Percentiles rank a stretch among this genome's conserved stretches.
phyloP scores from a whole-genome alignment of 1,284 basidiomycete species.

The Cerioporus squamosus region DNA sequence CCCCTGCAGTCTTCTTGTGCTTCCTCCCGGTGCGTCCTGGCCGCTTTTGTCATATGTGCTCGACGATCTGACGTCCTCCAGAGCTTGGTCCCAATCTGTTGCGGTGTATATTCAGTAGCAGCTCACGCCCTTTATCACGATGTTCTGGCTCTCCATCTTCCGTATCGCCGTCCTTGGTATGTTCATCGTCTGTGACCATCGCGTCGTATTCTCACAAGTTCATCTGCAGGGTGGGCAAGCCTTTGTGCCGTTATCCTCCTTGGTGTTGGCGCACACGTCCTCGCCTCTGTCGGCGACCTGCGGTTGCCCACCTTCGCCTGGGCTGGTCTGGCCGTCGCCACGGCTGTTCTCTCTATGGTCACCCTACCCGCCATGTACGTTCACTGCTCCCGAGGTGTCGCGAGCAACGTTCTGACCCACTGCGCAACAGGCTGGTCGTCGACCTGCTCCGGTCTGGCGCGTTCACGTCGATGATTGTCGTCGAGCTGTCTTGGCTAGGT shows the following conservation, averaged over 20 bases:
- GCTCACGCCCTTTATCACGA: not conserved
- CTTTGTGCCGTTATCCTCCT: constrained; percentile 17
- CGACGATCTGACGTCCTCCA: not conserved
- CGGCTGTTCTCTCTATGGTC: constrained; percentile 23
- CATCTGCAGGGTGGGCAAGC: constrained; percentile 4
- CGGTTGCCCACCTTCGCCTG: constrained; percentile 20
- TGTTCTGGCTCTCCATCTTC: constrained; percentile 15
- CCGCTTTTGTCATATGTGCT: not conserved
- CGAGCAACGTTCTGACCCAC: not conserved
- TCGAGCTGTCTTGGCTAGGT: constrained; percentile 31
- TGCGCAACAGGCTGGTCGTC: constrained; percentile 19
- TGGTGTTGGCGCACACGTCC: constrained; percentile 17
- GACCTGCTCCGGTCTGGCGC: constrained; percentile 25
- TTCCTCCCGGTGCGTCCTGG: not conserved
- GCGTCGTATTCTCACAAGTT: not conserved
- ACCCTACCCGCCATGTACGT: constrained; percentile 29
- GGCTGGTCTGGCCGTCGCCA: constrained; percentile 27
- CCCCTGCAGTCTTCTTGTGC: not conserved
- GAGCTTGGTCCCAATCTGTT: too few relatives aligned
- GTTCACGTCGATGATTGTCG: constrained; percentile 32
- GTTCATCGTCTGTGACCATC: not conserved
- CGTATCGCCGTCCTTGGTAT: constrained; percentile 16
- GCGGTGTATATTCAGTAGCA: not conserved
- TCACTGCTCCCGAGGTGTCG: not conserved
- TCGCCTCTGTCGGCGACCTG: constrained; percentile 1